Percentiles rank a stretch among this genome's conserved stretches.
phyloP scores from a whole-genome alignment of 2,329 filamentous ascomycete genomes.

The Trichoderma oligosporum region DNA sequence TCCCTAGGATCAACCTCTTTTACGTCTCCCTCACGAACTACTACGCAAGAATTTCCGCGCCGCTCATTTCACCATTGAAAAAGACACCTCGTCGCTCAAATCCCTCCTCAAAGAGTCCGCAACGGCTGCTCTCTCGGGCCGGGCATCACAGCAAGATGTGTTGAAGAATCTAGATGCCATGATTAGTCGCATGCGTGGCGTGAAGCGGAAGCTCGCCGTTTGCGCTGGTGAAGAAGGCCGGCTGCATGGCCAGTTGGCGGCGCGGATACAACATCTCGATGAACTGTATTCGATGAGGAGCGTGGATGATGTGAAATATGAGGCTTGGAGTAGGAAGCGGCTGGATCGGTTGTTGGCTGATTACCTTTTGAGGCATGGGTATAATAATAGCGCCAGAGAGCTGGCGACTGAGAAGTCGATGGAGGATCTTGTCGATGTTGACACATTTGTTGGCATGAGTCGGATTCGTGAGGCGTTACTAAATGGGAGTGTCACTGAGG shows the following conservation, averaged over 20 bases:
- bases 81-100: conserved; percentile 61
- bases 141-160: conserved; percentile 64
- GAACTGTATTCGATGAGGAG: conserved; percentile 75
- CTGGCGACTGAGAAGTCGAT: conserved; percentile 74
- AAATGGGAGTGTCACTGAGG: conserved; percentile 68
- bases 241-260: conserved; percentile 70
- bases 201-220: conserved; percentile 80
- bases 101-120: conserved; percentile 60
- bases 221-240: conserved; percentile 75
- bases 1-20: conserved; percentile 80
- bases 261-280: conserved; percentile 75
- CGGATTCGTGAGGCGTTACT: conserved; percentile 70
- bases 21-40: conserved; percentile 88
- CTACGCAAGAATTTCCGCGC: conserved; percentile 91
- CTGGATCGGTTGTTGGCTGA: conserved; percentile 87
- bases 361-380: conserved; percentile 82
- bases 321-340: conserved; percentile 78
- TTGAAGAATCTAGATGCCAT: conserved; percentile 79
- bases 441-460: conserved; percentile 80
- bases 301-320: conserved; percentile 89
- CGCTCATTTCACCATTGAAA: conserved; percentile 72
- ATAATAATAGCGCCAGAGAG: conserved; percentile 69
- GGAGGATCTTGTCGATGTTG: conserved; percentile 77
- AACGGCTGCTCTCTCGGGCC: conserved; percentile 61
- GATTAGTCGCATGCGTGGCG: conserved; percentile 75